Percentiles rank a stretch among this genome's conserved stretches.
Evolutionary conservation across 257 asterid species (phyloP).

Genomic region (Solanum microdontum): DNA sequence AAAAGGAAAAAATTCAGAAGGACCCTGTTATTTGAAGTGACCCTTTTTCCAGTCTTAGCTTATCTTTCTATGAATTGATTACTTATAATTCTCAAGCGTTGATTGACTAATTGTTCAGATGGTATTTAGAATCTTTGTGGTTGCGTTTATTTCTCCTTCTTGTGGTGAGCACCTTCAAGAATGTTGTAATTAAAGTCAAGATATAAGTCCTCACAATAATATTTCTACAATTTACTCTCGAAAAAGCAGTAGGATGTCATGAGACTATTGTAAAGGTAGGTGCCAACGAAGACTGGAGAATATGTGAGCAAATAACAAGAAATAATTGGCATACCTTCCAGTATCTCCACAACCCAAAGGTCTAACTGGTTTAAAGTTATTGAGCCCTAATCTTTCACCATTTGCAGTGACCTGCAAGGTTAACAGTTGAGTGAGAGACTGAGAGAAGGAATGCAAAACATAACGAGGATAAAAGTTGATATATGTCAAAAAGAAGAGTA

Average conservation of each 20-base stretch:
- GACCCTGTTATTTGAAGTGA: not conserved
- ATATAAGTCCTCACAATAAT: not conserved
- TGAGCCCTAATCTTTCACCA: constrained; percentile 70
- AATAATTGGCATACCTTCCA: constrained; percentile 51
- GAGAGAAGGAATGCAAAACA: not conserved
- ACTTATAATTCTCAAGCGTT: not conserved
- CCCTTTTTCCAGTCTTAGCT: not conserved
- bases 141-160: not conserved
- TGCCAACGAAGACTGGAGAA: not conserved
- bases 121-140: not conserved
- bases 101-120: not conserved
- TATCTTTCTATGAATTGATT: not conserved
- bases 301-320: not conserved
- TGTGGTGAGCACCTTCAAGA: not conserved
- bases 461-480: not conserved
- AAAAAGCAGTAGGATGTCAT: not conserved
- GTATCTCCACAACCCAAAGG: constrained; percentile 99
- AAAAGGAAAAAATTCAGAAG: not conserved
- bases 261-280: not conserved
- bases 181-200: not conserved
- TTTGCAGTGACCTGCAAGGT: constrained; percentile 47
- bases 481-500: not conserved
- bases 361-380: constrained; percentile 81
- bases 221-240: not conserved
- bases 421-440: not conserved